These are phyloP conservation scores for Amaranthus hypochondriacus DNA, from an alignment of 148 eudicot genomes.

Conservation along the genomic window DNA sequence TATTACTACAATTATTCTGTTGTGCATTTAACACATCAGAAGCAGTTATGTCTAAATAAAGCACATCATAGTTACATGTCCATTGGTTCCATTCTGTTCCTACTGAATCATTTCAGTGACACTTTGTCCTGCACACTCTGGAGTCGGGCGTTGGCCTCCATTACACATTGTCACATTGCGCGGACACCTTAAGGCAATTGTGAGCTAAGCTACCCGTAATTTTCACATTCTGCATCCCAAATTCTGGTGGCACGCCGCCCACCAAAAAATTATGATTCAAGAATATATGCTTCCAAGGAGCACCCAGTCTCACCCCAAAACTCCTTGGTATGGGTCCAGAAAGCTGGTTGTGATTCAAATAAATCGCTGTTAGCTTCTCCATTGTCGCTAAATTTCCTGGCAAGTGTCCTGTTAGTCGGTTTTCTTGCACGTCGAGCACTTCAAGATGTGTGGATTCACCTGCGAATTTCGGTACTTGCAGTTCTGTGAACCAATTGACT, in stretches of 20 bases:
- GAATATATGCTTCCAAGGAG: conserved; percentile 48
- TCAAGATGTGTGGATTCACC: conserved; percentile 34
- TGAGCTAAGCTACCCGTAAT: conserved; percentile 50
- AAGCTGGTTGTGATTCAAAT: conserved; percentile 53
- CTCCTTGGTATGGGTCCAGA: conserved; percentile 51
- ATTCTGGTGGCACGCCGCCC: conserved; percentile 51
- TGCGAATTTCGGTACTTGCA: conserved; percentile 38
- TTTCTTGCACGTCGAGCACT: conserved; percentile 45
- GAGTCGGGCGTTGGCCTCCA: conserved; percentile 67
- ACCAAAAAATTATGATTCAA: conserved; percentile 57
- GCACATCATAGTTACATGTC: neutral
- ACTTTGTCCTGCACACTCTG: conserved; percentile 39
- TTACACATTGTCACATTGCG: conserved; percentile 34
- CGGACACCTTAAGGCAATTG: conserved; percentile 64
- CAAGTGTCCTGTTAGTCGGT: conserved; percentile 47
- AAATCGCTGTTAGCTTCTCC: conserved; percentile 32
- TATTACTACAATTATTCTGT: conserved; percentile 14
- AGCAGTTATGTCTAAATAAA: neutral
- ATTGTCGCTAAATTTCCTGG: conserved; percentile 56
- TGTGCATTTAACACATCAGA: neutral
- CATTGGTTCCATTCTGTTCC: neutral
- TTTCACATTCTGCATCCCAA: conserved; percentile 13
- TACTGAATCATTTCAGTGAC: conserved; percentile 8
- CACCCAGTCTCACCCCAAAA: conserved; percentile 42
- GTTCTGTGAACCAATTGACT: conserved; percentile 40